Evolutionary conservation across 2,329 filamentous ascomycete genomes (phyloP).

Genomic region (Aphanocladium album): DNA sequence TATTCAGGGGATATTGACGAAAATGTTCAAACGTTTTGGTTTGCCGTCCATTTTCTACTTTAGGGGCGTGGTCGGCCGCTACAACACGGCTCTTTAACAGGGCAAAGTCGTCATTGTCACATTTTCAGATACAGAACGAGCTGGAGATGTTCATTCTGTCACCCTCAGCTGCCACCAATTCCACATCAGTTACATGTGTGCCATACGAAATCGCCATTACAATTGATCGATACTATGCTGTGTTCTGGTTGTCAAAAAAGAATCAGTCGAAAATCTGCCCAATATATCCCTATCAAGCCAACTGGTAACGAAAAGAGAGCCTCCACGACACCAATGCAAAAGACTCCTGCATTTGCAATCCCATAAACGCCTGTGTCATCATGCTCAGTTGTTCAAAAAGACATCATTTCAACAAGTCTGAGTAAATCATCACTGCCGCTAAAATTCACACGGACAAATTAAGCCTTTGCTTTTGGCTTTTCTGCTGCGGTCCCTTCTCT

Average conservation of each 20-base stretch:
- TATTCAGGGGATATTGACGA: too few species aligned
- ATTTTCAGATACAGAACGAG: too few species aligned
- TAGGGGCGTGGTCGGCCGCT: too few species aligned
- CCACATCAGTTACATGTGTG: background rate
- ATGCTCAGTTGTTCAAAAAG: slow-evolving; percentile 9
- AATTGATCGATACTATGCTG: slow-evolving; percentile 1
- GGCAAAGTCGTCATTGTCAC: too few species aligned
- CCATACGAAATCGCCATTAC: background rate
- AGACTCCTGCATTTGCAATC: background rate
- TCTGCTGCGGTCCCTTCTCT: slow-evolving; percentile 14
- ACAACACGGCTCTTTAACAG: too few species aligned
- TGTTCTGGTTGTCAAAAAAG: background rate
- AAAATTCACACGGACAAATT: background rate
- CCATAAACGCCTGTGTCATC: slow-evolving; percentile 10
- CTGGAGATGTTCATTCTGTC: too few species aligned
- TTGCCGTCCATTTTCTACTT: too few species aligned
- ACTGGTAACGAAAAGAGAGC: background rate
- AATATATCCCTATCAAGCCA: background rate
- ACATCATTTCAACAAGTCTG: slow-evolving; percentile 4
- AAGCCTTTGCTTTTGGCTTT: background rate
- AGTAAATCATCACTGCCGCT: background rate
- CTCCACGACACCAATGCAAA: background rate
- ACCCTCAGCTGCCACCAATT: too few species aligned
- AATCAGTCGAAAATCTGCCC: background rate
- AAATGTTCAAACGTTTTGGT: too few species aligned